These are phyloP conservation scores for Singerocomus inundabilis DNA, from an alignment of 1,284 basidiomycete genomes.

Conservation along the genomic window DNA sequence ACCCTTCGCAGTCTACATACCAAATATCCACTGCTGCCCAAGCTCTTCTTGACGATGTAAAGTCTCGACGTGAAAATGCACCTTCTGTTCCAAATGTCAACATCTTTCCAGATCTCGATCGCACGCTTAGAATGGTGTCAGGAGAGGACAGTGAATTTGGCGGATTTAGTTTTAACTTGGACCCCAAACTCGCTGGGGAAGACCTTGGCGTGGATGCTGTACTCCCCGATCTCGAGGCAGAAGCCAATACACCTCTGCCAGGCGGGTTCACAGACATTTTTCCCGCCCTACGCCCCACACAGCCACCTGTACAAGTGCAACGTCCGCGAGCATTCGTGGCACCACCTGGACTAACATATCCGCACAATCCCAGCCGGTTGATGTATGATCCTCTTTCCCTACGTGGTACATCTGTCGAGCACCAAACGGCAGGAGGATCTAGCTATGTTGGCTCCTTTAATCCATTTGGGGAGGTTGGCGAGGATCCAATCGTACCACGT, in stretches of 20 bases:
- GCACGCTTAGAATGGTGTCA: constrained; percentile 68
- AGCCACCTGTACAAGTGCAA: constrained; percentile 26
- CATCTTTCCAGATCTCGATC: constrained; percentile 90
- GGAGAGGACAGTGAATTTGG: constrained; percentile 54
- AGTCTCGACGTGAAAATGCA: constrained; percentile 66
- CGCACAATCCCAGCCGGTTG: constrained; percentile 45
- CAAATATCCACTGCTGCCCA: constrained; percentile 85
- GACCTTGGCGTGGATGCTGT: constrained; percentile 42
- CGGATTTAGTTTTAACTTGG: constrained; percentile 80
- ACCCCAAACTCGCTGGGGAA: constrained; percentile 65
- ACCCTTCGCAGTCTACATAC: constrained; percentile 66
- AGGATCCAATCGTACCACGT: constrained; percentile 36
- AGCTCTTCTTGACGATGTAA: constrained; percentile 81
- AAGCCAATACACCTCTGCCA: constrained; percentile 52
- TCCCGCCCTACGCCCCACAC: constrained; percentile 49
- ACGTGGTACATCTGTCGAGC: constrained; percentile 43
- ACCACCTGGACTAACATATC: constrained; percentile 53
- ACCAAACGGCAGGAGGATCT: constrained; percentile 45
- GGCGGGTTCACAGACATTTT: constrained; percentile 67
- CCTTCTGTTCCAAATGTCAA: constrained; percentile 50
- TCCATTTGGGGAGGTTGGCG: constrained; percentile 65
- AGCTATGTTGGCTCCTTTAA: constrained; percentile 75
- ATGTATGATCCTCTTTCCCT: constrained; percentile 51
- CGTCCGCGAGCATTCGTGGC: constrained; percentile 40
- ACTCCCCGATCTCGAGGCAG: constrained; percentile 54